A percentile compares a stretch with the other conserved stretches of the same genome.
Evolutionary conservation across 352 stramenopile genomes (phyloP).

Genomic region (Blastocystis sp.): DNA sequence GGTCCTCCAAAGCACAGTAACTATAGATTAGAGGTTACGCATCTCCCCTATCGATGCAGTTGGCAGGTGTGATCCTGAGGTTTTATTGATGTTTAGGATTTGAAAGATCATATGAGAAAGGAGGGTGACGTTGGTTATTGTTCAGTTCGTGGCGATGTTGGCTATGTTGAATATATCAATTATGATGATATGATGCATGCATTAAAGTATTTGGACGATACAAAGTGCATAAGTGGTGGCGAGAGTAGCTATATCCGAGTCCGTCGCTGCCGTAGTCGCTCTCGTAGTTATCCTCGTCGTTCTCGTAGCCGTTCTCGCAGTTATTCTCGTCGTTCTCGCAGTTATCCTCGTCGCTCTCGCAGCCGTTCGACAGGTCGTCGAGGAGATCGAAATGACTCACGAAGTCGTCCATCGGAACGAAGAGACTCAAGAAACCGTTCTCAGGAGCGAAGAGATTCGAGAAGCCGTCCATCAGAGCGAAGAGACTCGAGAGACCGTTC

Average conservation of each 20-base stretch:
- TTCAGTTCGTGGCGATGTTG: background rate
- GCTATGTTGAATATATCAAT: slow-evolving; percentile 21
- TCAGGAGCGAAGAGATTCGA: background rate
- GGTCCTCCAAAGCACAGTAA: background rate
- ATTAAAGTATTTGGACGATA: slow-evolving; percentile 40
- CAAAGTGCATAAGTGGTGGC: background rate
- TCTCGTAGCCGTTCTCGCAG: background rate
- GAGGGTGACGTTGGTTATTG: slow-evolving; percentile 34
- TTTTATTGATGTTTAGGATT: background rate
- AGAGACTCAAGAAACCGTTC: background rate
- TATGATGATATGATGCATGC: slow-evolving; percentile 55
- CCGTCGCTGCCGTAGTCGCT: background rate
- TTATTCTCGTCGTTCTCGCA: background rate
- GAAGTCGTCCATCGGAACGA: background rate
- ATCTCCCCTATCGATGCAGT: slow-evolving; percentile 51
- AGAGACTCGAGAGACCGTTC: background rate
- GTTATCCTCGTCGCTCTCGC: background rate
- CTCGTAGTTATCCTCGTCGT: background rate
- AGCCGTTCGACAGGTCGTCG: background rate
- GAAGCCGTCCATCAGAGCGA: background rate
- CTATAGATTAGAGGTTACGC: slow-evolving; percentile 8
- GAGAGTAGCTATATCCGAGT: slow-evolving; percentile 34
- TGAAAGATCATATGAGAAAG: slow-evolving; percentile 53
- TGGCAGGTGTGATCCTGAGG: background rate
- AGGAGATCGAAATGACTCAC: background rate